Evolutionary conservation across 441 rosid species (phyloP).

Genomic region (Populus hybrid): DNA sequence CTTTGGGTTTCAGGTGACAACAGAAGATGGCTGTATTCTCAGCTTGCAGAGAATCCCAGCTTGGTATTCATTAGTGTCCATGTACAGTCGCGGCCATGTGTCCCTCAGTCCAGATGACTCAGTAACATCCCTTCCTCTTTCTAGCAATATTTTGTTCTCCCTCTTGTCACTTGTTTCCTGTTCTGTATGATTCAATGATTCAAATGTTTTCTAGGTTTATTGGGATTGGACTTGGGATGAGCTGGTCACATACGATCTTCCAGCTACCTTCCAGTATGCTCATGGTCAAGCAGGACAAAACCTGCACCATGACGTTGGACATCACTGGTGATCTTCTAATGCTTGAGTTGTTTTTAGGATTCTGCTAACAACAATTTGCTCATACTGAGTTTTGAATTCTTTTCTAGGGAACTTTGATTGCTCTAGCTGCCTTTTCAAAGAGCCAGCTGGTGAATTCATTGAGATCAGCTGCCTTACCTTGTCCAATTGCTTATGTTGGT

Average conservation of each 20-base stretch:
- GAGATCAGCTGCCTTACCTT: constrained; percentile 61
- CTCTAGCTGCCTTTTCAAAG: constrained; percentile 67
- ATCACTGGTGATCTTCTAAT: constrained; percentile 45
- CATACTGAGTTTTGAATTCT: not conserved
- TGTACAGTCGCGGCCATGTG: constrained; percentile 48
- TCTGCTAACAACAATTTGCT: not conserved
- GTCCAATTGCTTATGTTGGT: constrained; percentile 79
- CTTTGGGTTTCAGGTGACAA: constrained; percentile 48
- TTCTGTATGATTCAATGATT: not conserved
- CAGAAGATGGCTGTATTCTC: constrained; percentile 75
- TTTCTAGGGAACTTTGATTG: constrained; percentile 68
- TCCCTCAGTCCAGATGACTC: constrained; percentile 46
- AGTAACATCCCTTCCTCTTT: constrained; percentile 23
- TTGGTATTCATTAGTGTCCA: not conserved
- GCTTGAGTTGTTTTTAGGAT: not conserved
- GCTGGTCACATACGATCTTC: constrained; percentile 57
- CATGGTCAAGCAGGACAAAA: constrained; percentile 58
- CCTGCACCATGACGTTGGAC: constrained; percentile 71
- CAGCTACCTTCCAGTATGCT: constrained; percentile 58
- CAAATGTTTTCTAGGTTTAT: constrained; percentile 35
- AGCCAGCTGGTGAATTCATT: constrained; percentile 45
- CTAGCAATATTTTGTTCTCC: not conserved
- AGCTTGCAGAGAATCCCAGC: constrained; percentile 63
- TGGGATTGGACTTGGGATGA: constrained; percentile 98
- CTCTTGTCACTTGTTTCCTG: not conserved